A percentile compares a stretch with the other conserved stretches of the same genome.
Evolutionary conservation across 1,139 yeast species (phyloP).

Genomic region (Ogataea hybrid): DNA sequence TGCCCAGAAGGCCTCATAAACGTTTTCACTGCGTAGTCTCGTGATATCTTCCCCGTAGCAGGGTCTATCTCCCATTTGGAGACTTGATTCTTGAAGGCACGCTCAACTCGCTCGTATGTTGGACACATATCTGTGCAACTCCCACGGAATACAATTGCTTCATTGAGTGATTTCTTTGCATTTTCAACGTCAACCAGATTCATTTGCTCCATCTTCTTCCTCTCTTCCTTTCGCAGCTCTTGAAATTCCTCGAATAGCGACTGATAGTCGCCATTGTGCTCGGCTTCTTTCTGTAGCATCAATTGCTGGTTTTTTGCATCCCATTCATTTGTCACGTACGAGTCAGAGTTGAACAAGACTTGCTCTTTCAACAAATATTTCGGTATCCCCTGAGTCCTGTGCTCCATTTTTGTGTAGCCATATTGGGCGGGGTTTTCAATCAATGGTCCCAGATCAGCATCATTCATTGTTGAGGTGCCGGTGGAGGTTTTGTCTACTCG

Average conservation of each 20-base stretch:
- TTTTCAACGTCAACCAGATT: constrained; percentile 91
- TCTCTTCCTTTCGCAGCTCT: constrained; percentile 71
- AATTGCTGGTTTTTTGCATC: constrained; percentile 52
- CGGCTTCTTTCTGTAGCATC: constrained; percentile 43
- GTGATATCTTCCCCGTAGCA: constrained; percentile 58
- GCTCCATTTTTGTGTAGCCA: constrained; percentile 27
- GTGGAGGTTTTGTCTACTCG: constrained; percentile 4
- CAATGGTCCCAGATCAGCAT: constrained; percentile 28
- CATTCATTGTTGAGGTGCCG: not conserved
- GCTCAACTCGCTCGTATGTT: constrained; percentile 81
- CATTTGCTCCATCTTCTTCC: constrained; percentile 73
- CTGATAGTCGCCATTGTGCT: constrained; percentile 41
- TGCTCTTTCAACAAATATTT: constrained; percentile 32
- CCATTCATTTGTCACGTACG: constrained; percentile 45
- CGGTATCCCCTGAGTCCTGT: constrained; percentile 23
- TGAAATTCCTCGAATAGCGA: constrained; percentile 60
- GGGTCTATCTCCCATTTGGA: constrained; percentile 75
- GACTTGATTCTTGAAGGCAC: constrained; percentile 87
- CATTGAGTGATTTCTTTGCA: constrained; percentile 73
- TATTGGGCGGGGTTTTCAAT: constrained; percentile 24
- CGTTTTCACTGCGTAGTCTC: constrained; percentile 76
- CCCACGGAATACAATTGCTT: constrained; percentile 86
- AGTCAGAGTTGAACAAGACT: constrained; percentile 28
- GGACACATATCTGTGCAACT: constrained; percentile 96
- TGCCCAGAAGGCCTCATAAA: constrained; percentile 98